These are phyloP conservation scores for Chaetomidium leptoderma DNA, from an alignment of 495 filamentous ascomycete species.

Conservation along the genomic window DNA sequence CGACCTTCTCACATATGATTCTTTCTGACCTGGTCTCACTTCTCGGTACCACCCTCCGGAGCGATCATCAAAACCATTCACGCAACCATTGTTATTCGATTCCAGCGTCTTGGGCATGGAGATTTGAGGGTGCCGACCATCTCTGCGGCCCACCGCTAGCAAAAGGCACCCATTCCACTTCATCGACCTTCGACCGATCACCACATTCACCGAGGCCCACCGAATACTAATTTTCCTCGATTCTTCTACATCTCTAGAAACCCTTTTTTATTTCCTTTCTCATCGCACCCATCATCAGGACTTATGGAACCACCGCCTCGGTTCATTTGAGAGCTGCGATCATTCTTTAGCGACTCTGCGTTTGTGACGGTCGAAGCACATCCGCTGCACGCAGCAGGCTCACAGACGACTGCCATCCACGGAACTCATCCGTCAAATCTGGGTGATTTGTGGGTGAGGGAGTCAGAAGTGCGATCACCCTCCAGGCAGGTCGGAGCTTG, in stretches of 20 bases:
- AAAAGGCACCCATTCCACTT: too few relatives aligned
- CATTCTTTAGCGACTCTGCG: background rate
- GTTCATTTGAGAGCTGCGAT: background rate
- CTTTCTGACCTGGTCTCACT: too few relatives aligned
- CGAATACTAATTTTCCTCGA: background rate
- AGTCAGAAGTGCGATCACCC: background rate
- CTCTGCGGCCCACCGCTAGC: too few relatives aligned
- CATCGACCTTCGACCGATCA: background rate
- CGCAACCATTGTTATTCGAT: too few relatives aligned
- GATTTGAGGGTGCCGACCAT: too few relatives aligned
- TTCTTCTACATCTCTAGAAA: background rate
- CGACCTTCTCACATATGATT: too few relatives aligned
- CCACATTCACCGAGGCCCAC: too few relatives aligned
- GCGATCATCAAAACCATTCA: too few relatives aligned
- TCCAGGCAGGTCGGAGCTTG: too few relatives aligned
- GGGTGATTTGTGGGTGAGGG: background rate
- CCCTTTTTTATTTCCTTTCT: background rate
- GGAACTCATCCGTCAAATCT: background rate
- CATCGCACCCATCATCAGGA: background rate
- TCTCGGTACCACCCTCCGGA: too few relatives aligned
- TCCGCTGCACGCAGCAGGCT: too few relatives aligned
- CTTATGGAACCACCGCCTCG: background rate
- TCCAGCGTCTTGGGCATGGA: too few relatives aligned
- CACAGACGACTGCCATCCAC: background rate
- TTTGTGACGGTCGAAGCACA: background rate